phyloP scores from a whole-genome alignment of 495 filamentous ascomycete species.

The Polyplosphaeria fusca region DNA sequence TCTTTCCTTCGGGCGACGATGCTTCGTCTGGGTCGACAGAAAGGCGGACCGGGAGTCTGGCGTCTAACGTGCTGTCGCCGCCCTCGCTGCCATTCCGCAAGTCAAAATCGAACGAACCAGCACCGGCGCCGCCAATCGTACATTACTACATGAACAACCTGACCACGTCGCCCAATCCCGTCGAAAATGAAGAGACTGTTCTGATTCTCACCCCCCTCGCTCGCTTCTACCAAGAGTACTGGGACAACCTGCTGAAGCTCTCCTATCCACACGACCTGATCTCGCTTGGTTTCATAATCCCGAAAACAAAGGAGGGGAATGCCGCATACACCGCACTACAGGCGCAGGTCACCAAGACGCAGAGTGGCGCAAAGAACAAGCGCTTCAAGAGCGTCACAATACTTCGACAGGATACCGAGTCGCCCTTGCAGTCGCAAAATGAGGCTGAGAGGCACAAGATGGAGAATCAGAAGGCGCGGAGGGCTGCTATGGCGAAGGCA shows the following conservation, averaged over 20 bases:
- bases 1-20: slow-evolving; percentile 52
- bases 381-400: slow-evolving; percentile 92
- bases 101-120: slow-evolving; percentile 51
- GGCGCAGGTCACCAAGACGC: slow-evolving; percentile 76
- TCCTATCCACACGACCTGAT: slow-evolving; percentile 91
- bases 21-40: slow-evolving; percentile 35
- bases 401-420: slow-evolving; percentile 90
- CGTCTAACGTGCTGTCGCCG: slow-evolving; percentile 55
- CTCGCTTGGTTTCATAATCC: slow-evolving; percentile 93
- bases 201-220: slow-evolving; percentile 91
- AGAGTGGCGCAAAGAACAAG: slow-evolving; percentile 70
- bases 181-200: slow-evolving; percentile 76
- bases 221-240: slow-evolving; percentile 89
- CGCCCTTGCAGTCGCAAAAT: slow-evolving; percentile 71
- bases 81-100: slow-evolving; percentile 82
- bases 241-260: slow-evolving; percentile 86
- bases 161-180: slow-evolving; percentile 70
- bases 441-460: slow-evolving; percentile 89
- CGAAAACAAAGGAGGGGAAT: slow-evolving; percentile 85
- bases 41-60: slow-evolving; percentile 15
- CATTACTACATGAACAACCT: slow-evolving; percentile 94
- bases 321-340: slow-evolving; percentile 76
- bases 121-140: slow-evolving; percentile 76
- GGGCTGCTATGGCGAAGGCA: slow-evolving; percentile 87
- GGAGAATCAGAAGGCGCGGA: slow-evolving; percentile 77